Conservation (phyloP, 257 asterid genomes). For the Solanum chmielewskii region DNA sequence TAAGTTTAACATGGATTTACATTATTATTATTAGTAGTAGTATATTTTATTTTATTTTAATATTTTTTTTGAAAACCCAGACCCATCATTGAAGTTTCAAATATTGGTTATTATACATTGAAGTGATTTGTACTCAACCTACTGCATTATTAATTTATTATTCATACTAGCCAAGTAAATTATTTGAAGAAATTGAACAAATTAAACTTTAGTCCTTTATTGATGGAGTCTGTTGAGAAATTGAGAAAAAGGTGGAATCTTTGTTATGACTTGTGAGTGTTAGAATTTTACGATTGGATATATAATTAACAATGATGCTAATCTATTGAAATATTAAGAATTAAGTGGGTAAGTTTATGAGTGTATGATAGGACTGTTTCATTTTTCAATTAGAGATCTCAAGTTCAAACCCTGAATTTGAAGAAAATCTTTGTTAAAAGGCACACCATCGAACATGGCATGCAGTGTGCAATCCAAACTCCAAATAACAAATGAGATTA, state of each 20-base stretch:
- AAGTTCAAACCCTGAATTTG: rapidly evolving
- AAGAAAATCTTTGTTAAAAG: no score
- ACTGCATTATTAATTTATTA: neutral
- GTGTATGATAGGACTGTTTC: rapidly evolving
- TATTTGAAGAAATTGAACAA: neutral
- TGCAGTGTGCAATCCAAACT: no score
- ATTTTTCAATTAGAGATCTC: no score
- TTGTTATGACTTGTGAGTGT: neutral
- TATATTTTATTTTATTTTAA: no score
- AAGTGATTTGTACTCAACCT: neutral
- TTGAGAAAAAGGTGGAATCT: neutral
- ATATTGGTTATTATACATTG: no score
- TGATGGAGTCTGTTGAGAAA: neutral
- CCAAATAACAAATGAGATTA: no score
- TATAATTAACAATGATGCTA: neutral
- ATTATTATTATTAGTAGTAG: no score
- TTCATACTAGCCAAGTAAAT: neutral
- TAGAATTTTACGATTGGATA: neutral
- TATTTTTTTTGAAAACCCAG: no score
- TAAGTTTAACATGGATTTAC: no score
- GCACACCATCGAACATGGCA: rapidly evolving
- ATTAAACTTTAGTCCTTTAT: neutral
- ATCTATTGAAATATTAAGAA: neutral
- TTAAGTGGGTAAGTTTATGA: neutral
- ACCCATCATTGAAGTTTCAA: no score